phyloP scores from a whole-genome alignment of 768 basidiomycete genomes.

The Hypsizygus marmoreus region DNA sequence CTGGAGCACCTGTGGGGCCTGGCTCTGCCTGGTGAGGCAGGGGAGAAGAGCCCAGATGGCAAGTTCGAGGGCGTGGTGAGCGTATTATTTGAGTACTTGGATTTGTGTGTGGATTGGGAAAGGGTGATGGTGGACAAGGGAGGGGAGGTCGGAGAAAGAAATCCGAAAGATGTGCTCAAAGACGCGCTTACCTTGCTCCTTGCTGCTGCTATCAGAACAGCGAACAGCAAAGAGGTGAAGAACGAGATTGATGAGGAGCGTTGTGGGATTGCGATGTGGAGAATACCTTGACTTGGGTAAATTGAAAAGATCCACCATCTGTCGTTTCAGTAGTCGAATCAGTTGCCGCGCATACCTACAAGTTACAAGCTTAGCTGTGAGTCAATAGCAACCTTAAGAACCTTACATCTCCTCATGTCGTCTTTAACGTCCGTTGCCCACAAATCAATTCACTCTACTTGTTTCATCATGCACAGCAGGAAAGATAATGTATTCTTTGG shows the following conservation, averaged over 20 bases:
- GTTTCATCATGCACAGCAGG: constrained; percentile 16
- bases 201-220: constrained; percentile 55
- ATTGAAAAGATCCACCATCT: no score
- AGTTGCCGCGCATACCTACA: no score
- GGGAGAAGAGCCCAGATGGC: constrained; percentile 30
- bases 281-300: constrained; percentile 62
- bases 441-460: no score
- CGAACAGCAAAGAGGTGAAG: constrained; percentile 52
- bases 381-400: no score
- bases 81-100: constrained; percentile 59
- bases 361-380: no score
- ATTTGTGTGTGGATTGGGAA: constrained; percentile 65
- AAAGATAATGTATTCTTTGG: constrained; percentile 50
- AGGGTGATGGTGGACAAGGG: constrained; percentile 38
- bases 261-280: constrained; percentile 67
- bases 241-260: constrained; percentile 58
- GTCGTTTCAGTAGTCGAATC: no score
- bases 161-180: constrained; percentile 43
- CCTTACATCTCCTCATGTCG: no score
- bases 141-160: constrained; percentile 23
- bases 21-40: constrained; percentile 39
- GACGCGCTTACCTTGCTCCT: constrained; percentile 53
- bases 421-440: no score
- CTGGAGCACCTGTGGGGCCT: constrained; percentile 59
- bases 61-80: constrained; percentile 55